A percentile compares a stretch with the other conserved stretches of the same genome.
Evolutionary conservation across 1,284 basidiomycete species (phyloP).

Genomic region (Apiotrichum gamsii): DNA sequence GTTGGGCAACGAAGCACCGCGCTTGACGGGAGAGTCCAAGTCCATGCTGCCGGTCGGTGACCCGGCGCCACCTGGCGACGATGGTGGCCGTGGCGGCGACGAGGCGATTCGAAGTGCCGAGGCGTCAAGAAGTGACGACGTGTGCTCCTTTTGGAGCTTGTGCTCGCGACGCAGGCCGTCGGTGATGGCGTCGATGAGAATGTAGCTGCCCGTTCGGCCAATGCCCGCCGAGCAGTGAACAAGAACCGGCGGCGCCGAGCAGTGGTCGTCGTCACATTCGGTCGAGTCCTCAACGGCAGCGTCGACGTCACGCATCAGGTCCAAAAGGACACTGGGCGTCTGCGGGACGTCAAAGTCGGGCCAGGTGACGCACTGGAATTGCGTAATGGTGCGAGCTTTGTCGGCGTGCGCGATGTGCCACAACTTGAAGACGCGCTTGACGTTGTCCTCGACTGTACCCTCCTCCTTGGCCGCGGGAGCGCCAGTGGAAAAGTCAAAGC

Average conservation of each 20-base stretch:
- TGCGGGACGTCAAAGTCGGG: conserved; percentile 90
- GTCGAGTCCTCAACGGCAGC: conserved; percentile 55
- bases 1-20: too few species aligned
- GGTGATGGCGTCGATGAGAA: conserved; percentile 77
- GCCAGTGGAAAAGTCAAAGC: conserved; percentile 45
- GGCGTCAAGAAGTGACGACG: too few species aligned
- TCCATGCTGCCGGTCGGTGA: neutral
- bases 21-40: neutral
- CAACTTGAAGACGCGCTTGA: conserved; percentile 66
- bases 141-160: too few species aligned
- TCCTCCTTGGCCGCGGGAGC: conserved; percentile 6
- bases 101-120: neutral
- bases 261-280: conserved; percentile 16
- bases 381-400: conserved; percentile 55
- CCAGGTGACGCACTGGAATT: conserved; percentile 87
- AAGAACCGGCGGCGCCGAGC: conserved; percentile 42
- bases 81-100: too few species aligned
- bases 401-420: conserved; percentile 58
- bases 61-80: too few species aligned
- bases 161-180: conserved; percentile 65
- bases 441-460: conserved; percentile 32
- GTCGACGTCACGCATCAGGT: conserved; percentile 60
- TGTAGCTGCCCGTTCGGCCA: conserved; percentile 84
- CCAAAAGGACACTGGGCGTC: conserved; percentile 64
- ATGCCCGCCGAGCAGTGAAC: conserved; percentile 70